Conservation (phyloP, 1,139 yeast genomes). For the Blastobotrys petasosporus region DNA sequence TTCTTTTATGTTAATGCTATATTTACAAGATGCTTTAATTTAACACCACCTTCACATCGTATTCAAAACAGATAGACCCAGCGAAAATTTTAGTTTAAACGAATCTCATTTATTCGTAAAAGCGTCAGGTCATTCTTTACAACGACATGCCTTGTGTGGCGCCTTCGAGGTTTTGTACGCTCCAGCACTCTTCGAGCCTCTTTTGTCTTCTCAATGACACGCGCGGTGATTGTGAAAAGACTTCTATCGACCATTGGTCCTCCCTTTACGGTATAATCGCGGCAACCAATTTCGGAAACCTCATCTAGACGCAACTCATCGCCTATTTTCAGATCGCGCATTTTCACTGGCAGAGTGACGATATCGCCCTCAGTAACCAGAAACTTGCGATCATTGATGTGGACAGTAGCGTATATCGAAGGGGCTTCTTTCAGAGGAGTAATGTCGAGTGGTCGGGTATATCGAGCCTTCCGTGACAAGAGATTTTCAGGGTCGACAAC, state of each 20-base stretch:
- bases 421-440: constrained; percentile 60
- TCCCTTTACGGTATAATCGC: constrained; percentile 65
- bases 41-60: too few relatives aligned
- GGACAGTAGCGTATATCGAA: constrained; percentile 69
- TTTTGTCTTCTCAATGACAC: constrained; percentile 79
- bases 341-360: constrained; percentile 66
- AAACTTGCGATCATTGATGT: constrained; percentile 78
- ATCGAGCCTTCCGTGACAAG: constrained; percentile 18
- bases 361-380: constrained; percentile 88
- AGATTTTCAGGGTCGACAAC: constrained; percentile 15
- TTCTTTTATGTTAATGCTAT: too few relatives aligned
- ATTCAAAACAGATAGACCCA: too few relatives aligned
- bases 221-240: constrained; percentile 62
- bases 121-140: constrained; percentile 80
- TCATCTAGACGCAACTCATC: constrained; percentile 67
- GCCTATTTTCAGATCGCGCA: constrained; percentile 75
- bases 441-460: constrained; percentile 34
- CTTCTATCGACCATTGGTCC: constrained; percentile 46
- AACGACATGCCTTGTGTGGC: constrained; percentile 73
- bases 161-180: constrained; percentile 68
- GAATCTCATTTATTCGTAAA: constrained; percentile 62
- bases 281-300: constrained; percentile 77
- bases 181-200: constrained; percentile 69
- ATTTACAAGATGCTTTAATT: too few relatives aligned
- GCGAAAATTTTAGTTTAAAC: too few relatives aligned